Base-by-base conservation (phyloP, 805 yeast species). In the Pichia nanzhaoensis region DNA sequence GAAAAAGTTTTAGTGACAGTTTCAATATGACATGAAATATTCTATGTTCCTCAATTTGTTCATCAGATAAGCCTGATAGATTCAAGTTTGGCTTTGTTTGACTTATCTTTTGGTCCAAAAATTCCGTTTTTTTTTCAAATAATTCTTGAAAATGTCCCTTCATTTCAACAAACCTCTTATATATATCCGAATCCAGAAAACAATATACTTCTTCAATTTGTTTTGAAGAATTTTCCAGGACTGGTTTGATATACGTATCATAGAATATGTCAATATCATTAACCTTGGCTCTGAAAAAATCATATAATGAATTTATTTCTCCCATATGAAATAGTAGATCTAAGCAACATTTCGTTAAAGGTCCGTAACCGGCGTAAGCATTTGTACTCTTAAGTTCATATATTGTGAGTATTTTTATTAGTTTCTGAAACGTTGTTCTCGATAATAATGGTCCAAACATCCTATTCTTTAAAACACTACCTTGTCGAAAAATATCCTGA, bases 221-320 rank as follows among this genome's bases (percentile, higher is more conserved):
- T 10, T 20, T 18, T 14, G 9, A 24, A 21, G 24, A 8, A 35
- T 33, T 41, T 19, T 32, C 22, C 16, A 41, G 13, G 16, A 21
- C 21, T n/a, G 37, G 37, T 10, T n/a, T 9, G 17, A 41, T 22
- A 9, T 5, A 9, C 6, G 8, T 14, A n/a, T 33, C 22, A 33
- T 33, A 24, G 19, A 7, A 34, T 7, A 3, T 34, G 4, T 41
- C 22, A 1, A 41, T 4, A 2, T 33, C 32, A n/a, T 21, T 19
- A 10, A 43, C 28, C 35, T 37, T 43, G 28, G 30, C 36, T n/a
- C 19, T 17, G 37, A 44, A 47, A 10, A 37, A 19, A 28, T 47
- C 50, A 30, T 44, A 40, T 16, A 47, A 22, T 19, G 37, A 39
- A n/a, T 44, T 47, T 4, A 47, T 20, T 27, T 47, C 50, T 5